Evolutionary conservation across 306 rosid genomes (phyloP).

Genomic region (Fragaria ananassa): DNA sequence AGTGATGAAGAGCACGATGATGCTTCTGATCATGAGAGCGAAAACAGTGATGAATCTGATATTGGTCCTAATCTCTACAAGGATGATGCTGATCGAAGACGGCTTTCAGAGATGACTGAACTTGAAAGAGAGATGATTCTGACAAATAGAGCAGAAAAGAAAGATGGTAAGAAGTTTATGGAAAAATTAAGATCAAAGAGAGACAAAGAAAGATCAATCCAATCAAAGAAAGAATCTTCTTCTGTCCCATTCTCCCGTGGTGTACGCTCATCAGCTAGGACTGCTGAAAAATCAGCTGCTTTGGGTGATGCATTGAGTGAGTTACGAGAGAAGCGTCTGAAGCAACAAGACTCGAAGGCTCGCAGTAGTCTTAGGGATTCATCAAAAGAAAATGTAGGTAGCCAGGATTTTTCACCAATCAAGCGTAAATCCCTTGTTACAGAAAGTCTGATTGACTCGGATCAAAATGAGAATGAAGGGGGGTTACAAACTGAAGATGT

Average conservation of each 20-base stretch:
- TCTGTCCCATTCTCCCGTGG: slow-evolving; percentile 31
- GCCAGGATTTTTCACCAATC: slow-evolving; percentile 14
- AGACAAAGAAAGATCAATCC: slow-evolving; percentile 26
- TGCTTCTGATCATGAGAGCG: slow-evolving; percentile 26
- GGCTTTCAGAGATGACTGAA: slow-evolving; percentile 59
- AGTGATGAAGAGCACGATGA: slow-evolving; percentile 16
- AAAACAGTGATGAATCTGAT: slow-evolving; percentile 52
- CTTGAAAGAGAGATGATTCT: slow-evolving; percentile 66
- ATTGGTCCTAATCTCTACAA: slow-evolving; percentile 59
- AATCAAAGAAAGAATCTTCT: slow-evolving; percentile 25
- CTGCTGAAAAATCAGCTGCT: slow-evolving; percentile 47
- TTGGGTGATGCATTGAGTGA: slow-evolving; percentile 44
- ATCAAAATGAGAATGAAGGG: slow-evolving; percentile 35
- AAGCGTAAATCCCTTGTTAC: slow-evolving; percentile 16
- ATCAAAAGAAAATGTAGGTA: slow-evolving; percentile 24
- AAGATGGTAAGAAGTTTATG: slow-evolving; percentile 45
- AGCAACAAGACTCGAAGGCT: slow-evolving; percentile 38
- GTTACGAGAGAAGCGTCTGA: slow-evolving; percentile 50
- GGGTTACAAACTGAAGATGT: slow-evolving; percentile 49
- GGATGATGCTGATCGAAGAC: slow-evolving; percentile 48
- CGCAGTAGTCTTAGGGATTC: slow-evolving; percentile 4
- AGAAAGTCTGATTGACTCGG: slow-evolving; percentile 40
- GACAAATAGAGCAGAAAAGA: slow-evolving; percentile 51
- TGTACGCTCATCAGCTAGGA: slow-evolving; percentile 53
- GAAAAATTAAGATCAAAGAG: slow-evolving; percentile 42